phyloP scores from a whole-genome alignment of 768 basidiomycete genomes.

The Boletus pseudopeckii region DNA sequence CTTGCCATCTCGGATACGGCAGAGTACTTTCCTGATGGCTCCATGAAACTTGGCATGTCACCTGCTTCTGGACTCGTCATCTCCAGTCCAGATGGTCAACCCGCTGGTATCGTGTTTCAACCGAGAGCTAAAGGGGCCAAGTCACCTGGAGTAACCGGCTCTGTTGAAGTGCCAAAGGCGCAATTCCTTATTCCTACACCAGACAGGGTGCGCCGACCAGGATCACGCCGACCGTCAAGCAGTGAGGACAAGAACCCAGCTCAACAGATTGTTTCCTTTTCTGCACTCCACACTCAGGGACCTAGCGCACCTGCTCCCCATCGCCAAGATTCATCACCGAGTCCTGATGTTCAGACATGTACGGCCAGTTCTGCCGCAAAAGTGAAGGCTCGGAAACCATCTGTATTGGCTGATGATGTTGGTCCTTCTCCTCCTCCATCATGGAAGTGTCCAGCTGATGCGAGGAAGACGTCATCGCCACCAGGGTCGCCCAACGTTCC shows the following conservation, averaged over 20 bases:
- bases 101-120: slow-evolving; percentile 95
- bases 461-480: slow-evolving; percentile 33
- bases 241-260: slow-evolving; percentile 27
- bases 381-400: slow-evolving; percentile 29
- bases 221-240: slow-evolving; percentile 26
- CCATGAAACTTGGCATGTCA: slow-evolving; percentile 68
- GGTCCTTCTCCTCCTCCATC: slow-evolving; percentile 9
- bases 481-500: slow-evolving; percentile 32
- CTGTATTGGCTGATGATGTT: slow-evolving; percentile 30
- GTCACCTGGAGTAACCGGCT: slow-evolving; percentile 27
- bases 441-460: slow-evolving; percentile 29
- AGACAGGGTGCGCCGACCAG: slow-evolving; percentile 26
- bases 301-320: slow-evolving; percentile 10
- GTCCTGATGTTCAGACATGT: slow-evolving; percentile 18
- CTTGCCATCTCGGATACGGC: slow-evolving; percentile 64
- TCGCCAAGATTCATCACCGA: slow-evolving; percentile 26
- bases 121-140: slow-evolving; percentile 52
- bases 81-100: slow-evolving; percentile 89
- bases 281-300: slow-evolving; percentile 25
- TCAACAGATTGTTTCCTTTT: slow-evolving; percentile 28
- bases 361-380: slow-evolving; percentile 10
- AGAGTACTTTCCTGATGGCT: slow-evolving; percentile 63
- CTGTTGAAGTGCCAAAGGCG: slow-evolving; percentile 48
- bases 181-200: slow-evolving; percentile 31
- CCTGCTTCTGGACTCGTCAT: slow-evolving; percentile 86